Evolutionary conservation across 805 yeast species (phyloP), one percentile per base, ranked within the genome.

Genomic region (Starmerella roubikii): DNA sequence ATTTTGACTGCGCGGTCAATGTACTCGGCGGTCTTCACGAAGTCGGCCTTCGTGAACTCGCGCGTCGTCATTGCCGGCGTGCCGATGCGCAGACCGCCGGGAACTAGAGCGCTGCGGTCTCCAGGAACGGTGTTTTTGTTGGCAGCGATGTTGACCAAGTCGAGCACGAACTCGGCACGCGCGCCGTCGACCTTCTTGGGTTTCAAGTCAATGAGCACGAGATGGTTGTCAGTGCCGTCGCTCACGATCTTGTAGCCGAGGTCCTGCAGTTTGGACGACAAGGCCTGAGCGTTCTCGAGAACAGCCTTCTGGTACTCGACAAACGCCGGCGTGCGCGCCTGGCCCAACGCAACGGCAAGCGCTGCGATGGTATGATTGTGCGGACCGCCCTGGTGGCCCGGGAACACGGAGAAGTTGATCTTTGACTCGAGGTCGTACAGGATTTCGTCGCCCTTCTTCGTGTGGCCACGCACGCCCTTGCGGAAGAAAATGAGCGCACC

Each of bases 361-460:
- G 97, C 97, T 48, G 94, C 76, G 56, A 88, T 88, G 53, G 97
- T 88, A 65, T 88, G 96, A 68, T 88, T 88, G 65, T 88, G 97
- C 51, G 98, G 98, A 58, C 98, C 98, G 69, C 98, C 98, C 69
- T 88, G 98, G 63, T 88, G 97, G 49, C 93, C 97, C 52, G 98
- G 98, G 82, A 88, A 88, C 40, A 88, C 97, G 24, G 95, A 83
- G 59, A 88, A 88, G 72, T 88, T 88, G 64, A 88, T 85, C 59
- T 76, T 79, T 58, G 76, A 74, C 64, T 88, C 97, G 56, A 88
- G 72, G 54, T 88, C 95, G 60, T 84, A 86, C 37, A 70, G 65
- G 40, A 79, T 67, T 64, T 83, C 86, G 61, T 81, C 82, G 50
- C 95, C 96, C 69, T 82, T 83, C 48, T 69, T 62, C 54, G 76